Evolutionary conservation across 331 rosid species (phyloP).

Genomic region (Phaseolus coccineus): DNA sequence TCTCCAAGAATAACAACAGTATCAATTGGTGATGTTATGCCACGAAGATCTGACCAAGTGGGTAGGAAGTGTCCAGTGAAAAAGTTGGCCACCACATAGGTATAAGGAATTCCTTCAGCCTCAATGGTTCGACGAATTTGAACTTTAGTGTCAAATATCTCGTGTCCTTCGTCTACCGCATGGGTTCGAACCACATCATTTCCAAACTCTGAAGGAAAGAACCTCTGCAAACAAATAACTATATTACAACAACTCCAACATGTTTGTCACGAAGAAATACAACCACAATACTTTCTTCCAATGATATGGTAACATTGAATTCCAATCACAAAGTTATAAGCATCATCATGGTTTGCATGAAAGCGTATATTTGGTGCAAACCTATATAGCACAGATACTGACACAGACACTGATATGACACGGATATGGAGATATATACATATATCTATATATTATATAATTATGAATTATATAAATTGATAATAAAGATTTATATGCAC

Average conservation of each 20-base stretch:
- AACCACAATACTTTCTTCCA: background rate
- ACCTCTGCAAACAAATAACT: constrained; percentile 51
- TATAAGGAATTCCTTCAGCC: constrained; percentile 66
- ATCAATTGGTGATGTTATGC: constrained; percentile 57
- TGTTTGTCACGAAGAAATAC: too few relatives aligned
- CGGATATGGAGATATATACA: too few relatives aligned
- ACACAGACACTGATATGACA: too few relatives aligned
- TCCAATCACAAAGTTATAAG: too few relatives aligned
- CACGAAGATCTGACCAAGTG: constrained; percentile 45
- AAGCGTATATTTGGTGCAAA: too few relatives aligned
- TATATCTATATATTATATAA: too few relatives aligned
- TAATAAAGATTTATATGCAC: too few relatives aligned
- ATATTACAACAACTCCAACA: background rate
- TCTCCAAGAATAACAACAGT: constrained; percentile 61
- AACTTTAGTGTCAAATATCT: constrained; percentile 46
- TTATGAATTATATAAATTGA: too few relatives aligned
- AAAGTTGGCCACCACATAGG: constrained; percentile 59
- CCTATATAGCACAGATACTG: too few relatives aligned
- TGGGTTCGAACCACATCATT: constrained; percentile 57
- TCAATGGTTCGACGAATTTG: constrained; percentile 59
- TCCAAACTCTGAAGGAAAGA: constrained; percentile 77
- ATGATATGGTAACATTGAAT: too few relatives aligned
- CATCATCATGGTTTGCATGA: too few relatives aligned
- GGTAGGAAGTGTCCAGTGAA: constrained; percentile 62
- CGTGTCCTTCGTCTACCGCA: constrained; percentile 59